Conservation (phyloP, 148 eudicot species). For the Euryodendron excelsum region DNA sequence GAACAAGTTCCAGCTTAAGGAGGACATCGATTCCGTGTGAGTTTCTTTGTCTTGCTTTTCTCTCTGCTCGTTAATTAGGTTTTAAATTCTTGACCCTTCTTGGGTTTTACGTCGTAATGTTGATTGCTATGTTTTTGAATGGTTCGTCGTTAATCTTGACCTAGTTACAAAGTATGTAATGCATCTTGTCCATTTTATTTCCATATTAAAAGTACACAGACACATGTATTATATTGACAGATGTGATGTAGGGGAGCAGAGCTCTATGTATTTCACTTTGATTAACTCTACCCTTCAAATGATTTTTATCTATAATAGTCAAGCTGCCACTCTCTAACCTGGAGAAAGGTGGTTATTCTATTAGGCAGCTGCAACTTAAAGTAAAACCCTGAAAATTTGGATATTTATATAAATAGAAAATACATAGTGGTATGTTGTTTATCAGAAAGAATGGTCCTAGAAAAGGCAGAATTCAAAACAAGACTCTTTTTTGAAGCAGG, state of each 20-base stretch:
- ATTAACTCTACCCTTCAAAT: background rate
- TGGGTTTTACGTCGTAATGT: no score
- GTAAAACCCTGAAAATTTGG: no score
- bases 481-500: background rate
- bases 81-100: no score
- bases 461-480: background rate
- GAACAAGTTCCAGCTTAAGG: conserved; percentile 45
- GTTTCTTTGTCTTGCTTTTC: conserved; percentile 22
- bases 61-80: background rate
- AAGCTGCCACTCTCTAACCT: no score
- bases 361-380: no score
- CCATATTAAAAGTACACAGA: background rate
- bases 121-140: no score
- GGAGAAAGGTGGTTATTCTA: no score
- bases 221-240: background rate
- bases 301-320: background rate
- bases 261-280: background rate
- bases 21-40: conserved; percentile 49
- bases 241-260: background rate
- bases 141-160: no score
- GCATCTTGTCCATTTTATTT: background rate
- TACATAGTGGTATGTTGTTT: background rate
- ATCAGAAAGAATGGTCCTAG: background rate
- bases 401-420: background rate
- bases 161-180: background rate